Conservation (phyloP, 768 basidiomycete genomes). For the Lentinula guzmanii region DNA sequence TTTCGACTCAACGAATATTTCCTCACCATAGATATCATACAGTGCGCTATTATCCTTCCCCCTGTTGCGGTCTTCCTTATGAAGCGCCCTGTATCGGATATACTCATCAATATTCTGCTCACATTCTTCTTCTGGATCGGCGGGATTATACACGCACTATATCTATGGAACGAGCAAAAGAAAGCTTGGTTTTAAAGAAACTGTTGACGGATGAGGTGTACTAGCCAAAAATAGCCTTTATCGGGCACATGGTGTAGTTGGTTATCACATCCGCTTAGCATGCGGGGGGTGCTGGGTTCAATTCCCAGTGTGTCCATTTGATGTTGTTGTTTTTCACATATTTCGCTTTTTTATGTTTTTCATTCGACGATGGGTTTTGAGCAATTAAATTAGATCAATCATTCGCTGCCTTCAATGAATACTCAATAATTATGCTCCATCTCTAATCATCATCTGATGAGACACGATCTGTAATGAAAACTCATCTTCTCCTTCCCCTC, state of each 20-base stretch:
- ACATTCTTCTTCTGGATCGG: conserved; percentile 7
- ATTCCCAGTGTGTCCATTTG: conserved; percentile 15
- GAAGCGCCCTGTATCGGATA: conserved; percentile 3
- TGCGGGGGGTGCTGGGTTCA: conserved; percentile 7
- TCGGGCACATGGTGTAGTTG: conserved; percentile 27
- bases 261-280: conserved; percentile 28
- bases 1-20: neutral
- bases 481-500: neutral
- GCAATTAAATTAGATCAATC: too few relatives aligned
- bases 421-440: neutral
- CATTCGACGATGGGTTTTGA: neutral
- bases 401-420: too few relatives aligned
- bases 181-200: neutral
- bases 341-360: too few relatives aligned
- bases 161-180: conserved; percentile 6
- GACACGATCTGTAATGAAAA: neutral
- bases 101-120: conserved; percentile 4
- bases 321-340: neutral
- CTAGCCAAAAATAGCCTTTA: neutral
- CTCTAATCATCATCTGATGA: neutral
- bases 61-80: conserved; percentile 4
- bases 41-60: conserved; percentile 5
- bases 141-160: conserved; percentile 3
- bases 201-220: neutral
- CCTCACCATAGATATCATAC: neutral